phyloP scores from a whole-genome alignment of 176 grass and related monocot genomes.

The Zoysia pacifica region DNA sequence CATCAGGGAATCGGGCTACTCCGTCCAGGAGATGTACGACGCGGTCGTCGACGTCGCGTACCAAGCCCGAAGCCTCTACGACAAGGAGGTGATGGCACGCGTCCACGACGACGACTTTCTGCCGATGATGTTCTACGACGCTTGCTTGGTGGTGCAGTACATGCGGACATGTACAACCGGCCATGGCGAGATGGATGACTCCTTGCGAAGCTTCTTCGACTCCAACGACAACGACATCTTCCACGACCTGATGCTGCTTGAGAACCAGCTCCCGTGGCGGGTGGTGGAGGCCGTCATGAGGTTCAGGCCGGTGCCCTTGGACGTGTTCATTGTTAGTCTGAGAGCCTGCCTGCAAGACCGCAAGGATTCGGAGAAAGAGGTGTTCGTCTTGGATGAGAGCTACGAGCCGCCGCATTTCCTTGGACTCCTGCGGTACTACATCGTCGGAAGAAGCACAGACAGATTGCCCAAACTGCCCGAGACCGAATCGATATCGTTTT shows the following conservation, averaged over 20 bases:
- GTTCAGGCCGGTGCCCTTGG: background rate
- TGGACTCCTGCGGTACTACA: background rate
- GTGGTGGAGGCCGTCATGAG: background rate
- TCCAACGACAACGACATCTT: background rate
- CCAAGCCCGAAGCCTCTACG: background rate
- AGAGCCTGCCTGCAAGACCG: background rate
- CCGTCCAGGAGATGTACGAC: background rate
- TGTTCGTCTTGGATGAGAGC: background rate
- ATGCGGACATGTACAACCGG: background rate
- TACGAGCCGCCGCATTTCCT: background rate
- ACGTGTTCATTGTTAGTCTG: background rate
- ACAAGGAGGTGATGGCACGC: background rate
- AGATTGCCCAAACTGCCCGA: background rate
- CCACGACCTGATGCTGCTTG: background rate
- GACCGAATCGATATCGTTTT: background rate
- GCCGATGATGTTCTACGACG: background rate
- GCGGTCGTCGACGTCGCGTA: background rate
- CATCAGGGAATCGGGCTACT: background rate
- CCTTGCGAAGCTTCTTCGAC: background rate
- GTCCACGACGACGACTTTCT: background rate
- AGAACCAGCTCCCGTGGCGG: background rate
- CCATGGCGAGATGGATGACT: background rate
- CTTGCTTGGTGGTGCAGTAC: background rate
- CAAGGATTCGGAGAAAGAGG: background rate
- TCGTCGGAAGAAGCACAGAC: background rate